Conservation (phyloP, 163 green algal genomes). For the Volvox carteri region DNA sequence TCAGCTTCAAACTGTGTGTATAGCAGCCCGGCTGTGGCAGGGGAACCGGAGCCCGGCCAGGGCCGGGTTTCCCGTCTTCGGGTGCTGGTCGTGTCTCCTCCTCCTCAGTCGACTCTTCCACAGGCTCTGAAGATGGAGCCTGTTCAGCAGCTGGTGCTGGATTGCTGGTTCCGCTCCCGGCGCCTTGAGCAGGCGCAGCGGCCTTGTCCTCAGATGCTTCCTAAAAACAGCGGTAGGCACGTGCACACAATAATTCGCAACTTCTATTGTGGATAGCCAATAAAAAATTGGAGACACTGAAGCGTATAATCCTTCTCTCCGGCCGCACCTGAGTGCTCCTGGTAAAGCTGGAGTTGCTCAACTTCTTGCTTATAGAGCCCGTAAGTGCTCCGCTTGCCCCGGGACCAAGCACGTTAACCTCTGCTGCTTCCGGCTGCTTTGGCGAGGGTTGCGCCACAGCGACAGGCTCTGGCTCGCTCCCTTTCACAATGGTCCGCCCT, state of each 20-base stretch:
- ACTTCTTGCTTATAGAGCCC: conserved; percentile 23
- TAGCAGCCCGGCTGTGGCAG: conserved; percentile 30
- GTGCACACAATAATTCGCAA: neutral
- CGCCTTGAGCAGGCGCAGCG: neutral
- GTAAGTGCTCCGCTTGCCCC: conserved; percentile 32
- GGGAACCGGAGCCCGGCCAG: neutral
- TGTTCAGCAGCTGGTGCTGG: neutral
- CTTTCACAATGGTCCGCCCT: conserved; percentile 12
- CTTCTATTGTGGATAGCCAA: too few species aligned
- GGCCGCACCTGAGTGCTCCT: conserved; percentile 39
- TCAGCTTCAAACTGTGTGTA: conserved; percentile 50
- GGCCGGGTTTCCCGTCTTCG: conserved; percentile 17
- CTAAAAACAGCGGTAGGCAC: neutral
- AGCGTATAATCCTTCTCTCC: neutral
- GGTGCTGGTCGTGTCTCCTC: neutral
- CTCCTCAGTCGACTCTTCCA: conserved; percentile 12
- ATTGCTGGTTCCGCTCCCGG: neutral
- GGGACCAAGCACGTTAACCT: conserved; percentile 12
- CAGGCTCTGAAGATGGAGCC: conserved; percentile 7
- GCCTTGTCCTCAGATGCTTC: conserved; percentile 33
- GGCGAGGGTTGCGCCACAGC: neutral
- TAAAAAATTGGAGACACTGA: neutral
- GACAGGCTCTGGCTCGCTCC: conserved; percentile 8
- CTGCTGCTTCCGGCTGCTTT: neutral
- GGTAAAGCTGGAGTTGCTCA: conserved; percentile 33